Evolutionary conservation across 2,329 filamentous ascomycete species (phyloP).

Genomic region (Alternaria sp.): DNA sequence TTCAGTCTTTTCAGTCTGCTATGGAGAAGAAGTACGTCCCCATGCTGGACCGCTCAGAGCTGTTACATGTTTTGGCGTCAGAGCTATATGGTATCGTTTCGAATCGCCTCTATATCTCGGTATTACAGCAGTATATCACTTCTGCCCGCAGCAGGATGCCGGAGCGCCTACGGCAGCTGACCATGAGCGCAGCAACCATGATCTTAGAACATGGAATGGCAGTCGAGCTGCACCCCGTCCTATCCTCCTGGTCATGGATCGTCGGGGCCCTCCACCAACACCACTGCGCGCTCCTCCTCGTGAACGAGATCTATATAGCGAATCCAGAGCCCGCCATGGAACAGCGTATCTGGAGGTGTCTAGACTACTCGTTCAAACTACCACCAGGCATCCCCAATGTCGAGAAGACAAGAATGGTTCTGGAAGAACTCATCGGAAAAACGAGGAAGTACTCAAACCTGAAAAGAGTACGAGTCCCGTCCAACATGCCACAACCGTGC

Average conservation of each 20-base stretch:
- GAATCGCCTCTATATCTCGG: conserved; percentile 70
- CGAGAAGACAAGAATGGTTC: conserved; percentile 67
- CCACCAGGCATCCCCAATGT: conserved; percentile 61
- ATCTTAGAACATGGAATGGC: conserved; percentile 64
- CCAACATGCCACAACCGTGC: conserved; percentile 49
- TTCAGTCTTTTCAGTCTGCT: conserved; percentile 71
- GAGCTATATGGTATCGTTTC: conserved; percentile 71
- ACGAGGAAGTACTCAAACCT: conserved; percentile 67
- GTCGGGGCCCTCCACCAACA: conserved; percentile 75
- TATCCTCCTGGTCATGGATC: conserved; percentile 74
- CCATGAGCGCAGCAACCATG: conserved; percentile 67
- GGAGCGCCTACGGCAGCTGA: conserved; percentile 68
- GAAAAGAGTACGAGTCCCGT: conserved; percentile 65
- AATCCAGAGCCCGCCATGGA: conserved; percentile 65
- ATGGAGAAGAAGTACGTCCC: conserved; percentile 72
- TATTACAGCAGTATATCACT: conserved; percentile 72
- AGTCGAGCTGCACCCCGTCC: conserved; percentile 61
- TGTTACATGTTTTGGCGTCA: conserved; percentile 69
- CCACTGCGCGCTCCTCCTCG: conserved; percentile 72
- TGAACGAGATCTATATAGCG: conserved; percentile 71
- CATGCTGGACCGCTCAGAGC: conserved; percentile 67
- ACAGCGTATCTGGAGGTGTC: conserved; percentile 72
- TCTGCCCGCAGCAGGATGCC: conserved; percentile 61
- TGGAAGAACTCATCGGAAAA: conserved; percentile 69
- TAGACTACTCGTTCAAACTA: conserved; percentile 76